Conservation (phyloP, 2,329 filamentous ascomycete species). For the Nannizziopsis barbatae region DNA sequence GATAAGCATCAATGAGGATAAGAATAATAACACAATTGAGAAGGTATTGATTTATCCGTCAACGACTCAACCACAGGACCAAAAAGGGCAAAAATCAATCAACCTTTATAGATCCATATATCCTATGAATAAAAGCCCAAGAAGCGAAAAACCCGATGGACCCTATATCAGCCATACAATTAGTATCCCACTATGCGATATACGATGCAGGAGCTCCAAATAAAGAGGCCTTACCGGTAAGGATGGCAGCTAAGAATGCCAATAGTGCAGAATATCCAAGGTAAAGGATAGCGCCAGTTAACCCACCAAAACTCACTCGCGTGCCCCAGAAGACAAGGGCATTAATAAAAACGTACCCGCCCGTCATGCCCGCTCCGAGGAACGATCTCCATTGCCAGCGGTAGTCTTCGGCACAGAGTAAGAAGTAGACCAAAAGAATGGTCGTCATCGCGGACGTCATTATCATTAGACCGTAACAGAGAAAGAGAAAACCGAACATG, state of each 20-base stretch:
- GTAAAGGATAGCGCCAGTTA: conserved; percentile 82
- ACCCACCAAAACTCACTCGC: conserved; percentile 70
- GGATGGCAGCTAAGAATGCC: conserved; percentile 81
- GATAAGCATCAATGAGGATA: no score
- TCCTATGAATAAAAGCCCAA: conserved; percentile 87
- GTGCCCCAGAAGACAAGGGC: conserved; percentile 84
- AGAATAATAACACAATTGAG: neutral
- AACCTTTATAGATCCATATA: conserved; percentile 97
- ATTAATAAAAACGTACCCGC: conserved; percentile 83
- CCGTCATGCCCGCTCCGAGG: conserved; percentile 78
- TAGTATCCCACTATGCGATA: neutral
- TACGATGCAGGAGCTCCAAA: conserved; percentile 18
- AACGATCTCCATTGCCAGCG: conserved; percentile 98
- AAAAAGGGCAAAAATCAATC: conserved; percentile 45
- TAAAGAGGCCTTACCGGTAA: conserved; percentile 86
- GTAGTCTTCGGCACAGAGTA: conserved; percentile 94
- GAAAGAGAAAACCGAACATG: conserved; percentile 98
- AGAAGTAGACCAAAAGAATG: conserved; percentile 87
- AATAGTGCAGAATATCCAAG: conserved; percentile 84
- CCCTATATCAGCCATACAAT: conserved; percentile 42
- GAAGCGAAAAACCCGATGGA: conserved; percentile 92
- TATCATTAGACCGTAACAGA: conserved; percentile 96
- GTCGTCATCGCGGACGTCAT: conserved; percentile 88
- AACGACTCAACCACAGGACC: neutral
- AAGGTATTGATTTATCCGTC: neutral